Conservation (phyloP, 805 yeast species). For the Pichia sporocuriosa region DNA sequence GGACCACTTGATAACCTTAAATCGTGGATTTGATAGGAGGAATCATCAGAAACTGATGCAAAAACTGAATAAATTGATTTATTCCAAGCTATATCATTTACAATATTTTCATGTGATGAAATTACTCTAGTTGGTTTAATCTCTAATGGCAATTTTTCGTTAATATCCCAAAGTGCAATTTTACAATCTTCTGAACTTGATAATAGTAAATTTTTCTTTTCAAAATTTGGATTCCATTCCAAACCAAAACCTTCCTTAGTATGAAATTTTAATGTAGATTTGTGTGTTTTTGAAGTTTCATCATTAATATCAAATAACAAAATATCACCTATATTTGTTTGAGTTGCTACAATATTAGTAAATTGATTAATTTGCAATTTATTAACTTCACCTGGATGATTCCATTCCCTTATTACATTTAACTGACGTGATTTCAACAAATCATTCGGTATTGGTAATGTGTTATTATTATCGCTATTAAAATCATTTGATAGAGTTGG, state of each 20-base stretch:
- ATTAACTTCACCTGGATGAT: slow-evolving; percentile 63
- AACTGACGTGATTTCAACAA: slow-evolving; percentile 33
- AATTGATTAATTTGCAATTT: slow-evolving; percentile 48
- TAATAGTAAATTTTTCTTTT: slow-evolving; percentile 37
- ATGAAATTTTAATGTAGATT: slow-evolving; percentile 44
- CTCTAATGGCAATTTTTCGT: slow-evolving; percentile 9
- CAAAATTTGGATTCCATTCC: slow-evolving; percentile 48
- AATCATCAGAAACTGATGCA: slow-evolving; percentile 70
- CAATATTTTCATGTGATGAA: slow-evolving; percentile 47
- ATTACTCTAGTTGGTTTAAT: slow-evolving; percentile 42
- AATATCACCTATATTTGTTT: slow-evolving; percentile 46
- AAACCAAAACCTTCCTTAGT: slow-evolving; percentile 61
- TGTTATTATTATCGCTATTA: background rate
- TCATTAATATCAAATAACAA: slow-evolving; percentile 34
- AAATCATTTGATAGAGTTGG: slow-evolving; percentile 38
- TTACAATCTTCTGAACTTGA: slow-evolving; percentile 63
- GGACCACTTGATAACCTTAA: slow-evolving; percentile 36
- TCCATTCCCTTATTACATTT: slow-evolving; percentile 42
- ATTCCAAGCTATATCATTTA: slow-evolving; percentile 65
- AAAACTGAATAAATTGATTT: slow-evolving; percentile 37
- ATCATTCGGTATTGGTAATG: slow-evolving; percentile 17
- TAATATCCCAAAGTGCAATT: slow-evolving; percentile 66
- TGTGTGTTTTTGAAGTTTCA: slow-evolving; percentile 12
- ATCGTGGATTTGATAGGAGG: slow-evolving; percentile 55
- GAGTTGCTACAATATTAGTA: slow-evolving; percentile 44